Conservation (phyloP, 768 basidiomycete species). For the Antrodiella citrinella region DNA sequence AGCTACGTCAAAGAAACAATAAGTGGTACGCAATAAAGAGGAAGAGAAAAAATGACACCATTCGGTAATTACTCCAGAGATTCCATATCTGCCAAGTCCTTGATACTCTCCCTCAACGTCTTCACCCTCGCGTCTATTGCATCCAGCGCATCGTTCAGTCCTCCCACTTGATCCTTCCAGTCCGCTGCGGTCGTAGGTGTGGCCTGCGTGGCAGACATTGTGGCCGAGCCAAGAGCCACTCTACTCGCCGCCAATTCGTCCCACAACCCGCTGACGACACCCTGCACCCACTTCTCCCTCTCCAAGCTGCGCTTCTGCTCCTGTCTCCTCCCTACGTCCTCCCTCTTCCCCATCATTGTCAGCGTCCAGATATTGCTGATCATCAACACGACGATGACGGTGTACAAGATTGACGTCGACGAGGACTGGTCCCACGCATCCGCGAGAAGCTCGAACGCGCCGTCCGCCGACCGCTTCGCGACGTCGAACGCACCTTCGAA, state of each 20-base stretch:
- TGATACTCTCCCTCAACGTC: conserved; percentile 27
- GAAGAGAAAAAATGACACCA: neutral
- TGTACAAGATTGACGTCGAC: conserved; percentile 61
- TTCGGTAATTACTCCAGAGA: too few relatives aligned
- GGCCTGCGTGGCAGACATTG: neutral
- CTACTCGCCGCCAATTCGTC: conserved; percentile 55
- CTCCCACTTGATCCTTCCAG: conserved; percentile 39
- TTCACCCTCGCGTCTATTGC: conserved; percentile 47
- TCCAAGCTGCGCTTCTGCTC: conserved; percentile 51
- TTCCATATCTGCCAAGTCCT: too few relatives aligned
- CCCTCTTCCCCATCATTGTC: conserved; percentile 38
- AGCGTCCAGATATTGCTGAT: conserved; percentile 73
- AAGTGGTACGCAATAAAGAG: neutral
- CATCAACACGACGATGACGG: conserved; percentile 65
- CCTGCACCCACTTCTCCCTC: conserved; percentile 68
- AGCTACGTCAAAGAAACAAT: neutral
- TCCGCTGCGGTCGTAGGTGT: conserved; percentile 10
- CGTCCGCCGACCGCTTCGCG: conserved; percentile 58
- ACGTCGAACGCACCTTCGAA: conserved; percentile 70
- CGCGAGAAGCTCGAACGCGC: conserved; percentile 66
- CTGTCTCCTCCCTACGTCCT: conserved; percentile 37
- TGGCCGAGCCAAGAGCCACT: conserved; percentile 11
- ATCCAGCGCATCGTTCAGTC: conserved; percentile 45
- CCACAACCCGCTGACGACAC: conserved; percentile 63
- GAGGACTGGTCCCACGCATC: conserved; percentile 79